phyloP scores from a whole-genome alignment of 2,329 filamentous ascomycete genomes.

The Colletotrichum eleusines region DNA sequence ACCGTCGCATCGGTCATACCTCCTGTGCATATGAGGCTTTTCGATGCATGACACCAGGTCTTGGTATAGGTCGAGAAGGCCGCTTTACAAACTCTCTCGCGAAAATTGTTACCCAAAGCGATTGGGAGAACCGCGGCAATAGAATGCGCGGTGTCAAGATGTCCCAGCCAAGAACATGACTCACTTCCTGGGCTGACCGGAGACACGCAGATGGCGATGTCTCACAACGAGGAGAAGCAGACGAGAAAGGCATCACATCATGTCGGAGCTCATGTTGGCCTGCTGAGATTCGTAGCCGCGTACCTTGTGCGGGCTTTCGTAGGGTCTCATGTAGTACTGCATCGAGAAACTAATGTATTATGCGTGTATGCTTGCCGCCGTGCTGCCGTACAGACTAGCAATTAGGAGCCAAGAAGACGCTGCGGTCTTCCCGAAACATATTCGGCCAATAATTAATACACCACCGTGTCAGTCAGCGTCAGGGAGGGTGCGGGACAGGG shows the following conservation, averaged over 20 bases:
- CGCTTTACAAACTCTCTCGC: not conserved
- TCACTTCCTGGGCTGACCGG: not conserved
- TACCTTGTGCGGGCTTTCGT: no score
- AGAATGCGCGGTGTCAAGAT: not conserved
- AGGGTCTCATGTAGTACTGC: not conserved
- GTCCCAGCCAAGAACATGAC: not conserved
- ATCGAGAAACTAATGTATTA: not conserved
- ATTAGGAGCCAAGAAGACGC: not conserved
- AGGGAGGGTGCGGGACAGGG: not conserved
- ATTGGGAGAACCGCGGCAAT: not conserved
- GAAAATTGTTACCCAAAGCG: conserved; percentile 5
- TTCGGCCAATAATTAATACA: not conserved
- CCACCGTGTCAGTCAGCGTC: not conserved
- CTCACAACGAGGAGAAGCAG: conserved; percentile 2
- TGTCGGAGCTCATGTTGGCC: not conserved
- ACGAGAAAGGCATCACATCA: not conserved
- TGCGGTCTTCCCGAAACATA: not conserved
- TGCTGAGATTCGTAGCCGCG: not conserved
- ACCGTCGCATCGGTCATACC: not conserved
- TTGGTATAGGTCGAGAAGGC: not conserved
- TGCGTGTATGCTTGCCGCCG: not conserved
- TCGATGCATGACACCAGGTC: not conserved
- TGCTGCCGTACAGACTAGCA: no score
- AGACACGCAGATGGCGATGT: conserved; percentile 24
- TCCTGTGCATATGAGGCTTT: not conserved